Percentiles rank a stretch among this genome's conserved stretches.
phyloP scores from a whole-genome alignment of 2,329 filamentous ascomycete genomes.

The Fonsecaea pedrosoi region DNA sequence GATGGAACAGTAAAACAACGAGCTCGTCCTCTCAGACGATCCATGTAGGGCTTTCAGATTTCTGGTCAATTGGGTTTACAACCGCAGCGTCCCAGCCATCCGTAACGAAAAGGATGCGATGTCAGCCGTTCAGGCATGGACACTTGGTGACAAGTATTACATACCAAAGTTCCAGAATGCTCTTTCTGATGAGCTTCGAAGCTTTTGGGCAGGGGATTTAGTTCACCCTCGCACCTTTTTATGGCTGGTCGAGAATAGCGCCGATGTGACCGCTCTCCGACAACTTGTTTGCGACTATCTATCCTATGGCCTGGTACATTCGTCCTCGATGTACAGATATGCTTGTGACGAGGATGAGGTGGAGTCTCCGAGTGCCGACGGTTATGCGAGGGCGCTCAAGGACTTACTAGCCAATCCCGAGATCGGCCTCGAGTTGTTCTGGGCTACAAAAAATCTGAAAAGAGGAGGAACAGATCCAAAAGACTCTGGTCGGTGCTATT shows the following conservation, averaged over 20 bases:
- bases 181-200: not conserved
- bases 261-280: not conserved
- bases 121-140: not conserved
- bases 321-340: not conserved
- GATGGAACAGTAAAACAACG: not conserved
- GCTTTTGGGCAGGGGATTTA: not conserved
- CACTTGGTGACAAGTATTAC: not conserved
- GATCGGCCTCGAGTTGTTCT: not conserved
- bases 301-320: not conserved
- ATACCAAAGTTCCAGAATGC: not conserved
- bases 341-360: not conserved
- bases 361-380: not conserved
- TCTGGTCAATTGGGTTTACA: not conserved
- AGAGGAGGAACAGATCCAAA: not conserved
- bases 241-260: not conserved
- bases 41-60: not conserved
- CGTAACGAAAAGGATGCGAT: not conserved
- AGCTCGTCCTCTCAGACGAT: not conserved
- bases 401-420: not conserved
- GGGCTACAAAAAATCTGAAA: not conserved
- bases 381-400: not conserved
- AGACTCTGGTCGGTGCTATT: not conserved
- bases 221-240: not conserved
- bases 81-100: not conserved
- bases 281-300: not conserved